These are phyloP conservation scores for Dianthus caryophyllus DNA, from an alignment of 148 eudicot genomes.

Conservation along the genomic window DNA sequence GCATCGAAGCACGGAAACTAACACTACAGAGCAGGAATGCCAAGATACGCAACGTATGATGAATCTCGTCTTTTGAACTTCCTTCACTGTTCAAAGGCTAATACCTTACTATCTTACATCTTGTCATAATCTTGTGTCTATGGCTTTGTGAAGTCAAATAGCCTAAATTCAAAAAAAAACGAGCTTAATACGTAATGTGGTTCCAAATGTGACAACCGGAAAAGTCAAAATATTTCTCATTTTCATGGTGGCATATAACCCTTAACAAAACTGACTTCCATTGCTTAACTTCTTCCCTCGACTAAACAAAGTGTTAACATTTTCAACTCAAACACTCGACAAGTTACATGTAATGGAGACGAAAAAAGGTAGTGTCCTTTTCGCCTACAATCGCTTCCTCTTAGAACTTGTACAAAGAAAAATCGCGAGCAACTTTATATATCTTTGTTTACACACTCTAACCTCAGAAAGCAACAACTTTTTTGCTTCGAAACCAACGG, in stretches of 20 bases:
- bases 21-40: neutral
- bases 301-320: no score
- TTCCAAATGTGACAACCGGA: neutral
- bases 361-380: no score
- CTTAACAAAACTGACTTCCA: neutral
- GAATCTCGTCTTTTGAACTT: neutral
- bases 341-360: no score
- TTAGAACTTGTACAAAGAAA: no score
- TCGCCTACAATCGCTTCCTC: no score
- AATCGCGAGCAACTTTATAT: no score
- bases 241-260: neutral
- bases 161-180: no score
- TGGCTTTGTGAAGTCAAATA: neutral
- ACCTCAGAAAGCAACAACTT: no score
- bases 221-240: neutral
- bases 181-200: neutral
- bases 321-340: no score
- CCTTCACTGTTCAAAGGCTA: neutral
- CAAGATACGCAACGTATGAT: neutral
- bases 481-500: no score
- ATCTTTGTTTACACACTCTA: no score
- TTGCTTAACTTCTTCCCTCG: no score
- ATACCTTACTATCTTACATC: neutral
- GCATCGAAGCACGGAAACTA: neutral
- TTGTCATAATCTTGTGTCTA: neutral